Base-by-base conservation (phyloP, 2,329 filamentous ascomycete species). In the Dactylellina cionopaga region DNA sequence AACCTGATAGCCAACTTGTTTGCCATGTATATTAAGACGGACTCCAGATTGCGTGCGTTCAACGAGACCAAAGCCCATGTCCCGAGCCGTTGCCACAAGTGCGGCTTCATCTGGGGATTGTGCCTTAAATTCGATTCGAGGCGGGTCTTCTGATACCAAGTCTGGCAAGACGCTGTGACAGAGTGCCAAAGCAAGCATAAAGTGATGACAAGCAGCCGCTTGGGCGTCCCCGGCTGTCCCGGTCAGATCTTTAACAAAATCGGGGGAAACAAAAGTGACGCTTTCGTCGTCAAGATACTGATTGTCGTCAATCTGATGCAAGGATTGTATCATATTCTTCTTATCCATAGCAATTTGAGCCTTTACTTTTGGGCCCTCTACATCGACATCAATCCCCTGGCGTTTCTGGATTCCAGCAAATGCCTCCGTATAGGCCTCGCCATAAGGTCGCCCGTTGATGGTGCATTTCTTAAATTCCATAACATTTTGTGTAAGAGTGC, bases 391-490 rank as follows among this genome's bases (percentile, higher is more conserved):
- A 54, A 96, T 86, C 51, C 95, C 95, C 80, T 94, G 83, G 72
- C 95, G 88, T 81, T 94, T 92, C 79, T 96, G 92, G 91, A 99
- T 95, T 65, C 95, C 95, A 55, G 94, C 91, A 80, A 96, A 92
- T 0, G 95, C 95, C 81, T 99, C 95, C 0, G 96, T 99, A 78
- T 97, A 99, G 0, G 95, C 95, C 82, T 99, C 95, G 74, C 96
- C 95, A 76, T 99, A 99, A 0, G 93, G 89, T 71, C 95, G 87
- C n/a, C 94, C 94, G 78, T 98, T 98, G 81, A 99, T 89, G 0
- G 93, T 96, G 62, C 90, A 92, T 81, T 99, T 99, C 81, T 98
- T 99, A 86, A 98, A 99, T 80, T 99, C 96, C 95, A 96, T 96
- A 58, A 96, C 90, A 79, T 96, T 96, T 78, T 96, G 92, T 0